A percentile compares a stretch with the other conserved stretches of the same genome.
These are phyloP conservation scores for Tetradesmus lagerheimii DNA, from an alignment of 139 green algal species.

Conservation along the genomic window DNA sequence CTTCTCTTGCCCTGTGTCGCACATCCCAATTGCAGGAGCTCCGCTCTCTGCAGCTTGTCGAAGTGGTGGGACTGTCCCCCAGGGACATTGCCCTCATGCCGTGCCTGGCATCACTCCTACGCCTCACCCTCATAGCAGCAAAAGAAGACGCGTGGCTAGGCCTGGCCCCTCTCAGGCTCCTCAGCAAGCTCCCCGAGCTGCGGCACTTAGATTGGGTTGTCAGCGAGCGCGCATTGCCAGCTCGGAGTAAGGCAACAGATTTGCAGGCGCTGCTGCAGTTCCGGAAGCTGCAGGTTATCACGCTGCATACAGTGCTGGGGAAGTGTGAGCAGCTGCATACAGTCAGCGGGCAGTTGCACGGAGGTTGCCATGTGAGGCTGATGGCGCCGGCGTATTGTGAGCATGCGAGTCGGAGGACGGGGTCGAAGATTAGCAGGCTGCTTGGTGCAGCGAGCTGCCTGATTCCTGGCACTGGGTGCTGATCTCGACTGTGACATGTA, in stretches of 20 bases:
- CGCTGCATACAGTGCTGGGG: conserved; percentile 17
- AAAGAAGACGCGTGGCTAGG: conserved; percentile 39
- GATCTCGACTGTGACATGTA: neutral
- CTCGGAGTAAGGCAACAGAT: conserved; percentile 2
- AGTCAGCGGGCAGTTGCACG: conserved; percentile 20
- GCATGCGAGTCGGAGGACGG: neutral
- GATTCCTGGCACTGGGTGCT: conserved; percentile 16
- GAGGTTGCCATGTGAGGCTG: conserved; percentile 25
- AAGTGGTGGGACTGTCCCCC: conserved; percentile 32
- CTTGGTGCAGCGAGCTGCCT: conserved; percentile 37
- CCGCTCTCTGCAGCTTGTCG: conserved; percentile 12
- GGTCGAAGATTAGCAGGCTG: neutral
- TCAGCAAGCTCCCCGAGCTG: conserved; percentile 25
- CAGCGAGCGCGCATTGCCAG: conserved; percentile 16
- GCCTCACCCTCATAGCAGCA: conserved; percentile 38
- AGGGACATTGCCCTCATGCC: conserved; percentile 35
- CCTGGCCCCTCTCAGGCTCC: conserved; percentile 36
- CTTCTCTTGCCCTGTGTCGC: too few species aligned
- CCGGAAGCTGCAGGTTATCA: conserved; percentile 23
- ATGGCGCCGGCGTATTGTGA: conserved; percentile 45
- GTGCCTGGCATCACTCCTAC: conserved; percentile 1
- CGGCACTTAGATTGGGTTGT: conserved; percentile 47
- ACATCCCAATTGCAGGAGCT: conserved; percentile 31
- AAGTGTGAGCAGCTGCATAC: conserved; percentile 33
- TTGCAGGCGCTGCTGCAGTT: conserved; percentile 23